Base-by-base conservation (phyloP, 306 rosid genomes). In the Urtica urens region DNA sequence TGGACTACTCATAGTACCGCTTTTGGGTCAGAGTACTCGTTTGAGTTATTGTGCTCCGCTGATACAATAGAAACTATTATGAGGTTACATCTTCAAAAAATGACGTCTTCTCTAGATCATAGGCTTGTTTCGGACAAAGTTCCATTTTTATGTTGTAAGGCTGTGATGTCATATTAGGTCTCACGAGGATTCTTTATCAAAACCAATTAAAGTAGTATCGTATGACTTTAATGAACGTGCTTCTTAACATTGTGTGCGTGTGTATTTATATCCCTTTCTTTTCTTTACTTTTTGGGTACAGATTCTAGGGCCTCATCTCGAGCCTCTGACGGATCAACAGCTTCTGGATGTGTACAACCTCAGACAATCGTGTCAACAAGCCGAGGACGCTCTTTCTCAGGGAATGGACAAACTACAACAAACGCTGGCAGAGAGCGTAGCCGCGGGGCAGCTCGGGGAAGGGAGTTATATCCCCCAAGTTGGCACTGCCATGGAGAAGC, bases 361-460 rank as follows among this genome's bases (percentile, higher is more conserved):
- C 47, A 60, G 41, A 58, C 76, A 79, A 53, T 77, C 95, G 33
- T 90, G 95, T 62, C 78, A 71, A 62, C 97, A 90, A 67, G 95
- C 92, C 53, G 97, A 90, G 73, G 97, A 90, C 49, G 97, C 97
- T 15, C 80, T 90, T 45, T 62, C 82, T 12, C 93, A 81, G 67
- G 97, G 97, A 16, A 77, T 75, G 92, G 85, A 79, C 24, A 90
- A 78, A 61, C 94, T 90, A 40, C 87, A 79, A 62, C 76, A 63
- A 53, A 64, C 63, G 33, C 72, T 90, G 30, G 75, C 77, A 16
- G 78, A 74, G 4, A 49, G 74, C 24, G 72, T 84, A 21, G 94
- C 74, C 33, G 76, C 62, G 34, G 80, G 83, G 46, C 75, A 60
- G 46, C 48, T 64, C 6, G 61, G 60, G 33, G 87, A 84, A 59